Evolutionary conservation across 2,329 filamentous ascomycete genomes (phyloP), one percentile per base, ranked within the genome.

Genomic region (Corynespora cassiicola): DNA sequence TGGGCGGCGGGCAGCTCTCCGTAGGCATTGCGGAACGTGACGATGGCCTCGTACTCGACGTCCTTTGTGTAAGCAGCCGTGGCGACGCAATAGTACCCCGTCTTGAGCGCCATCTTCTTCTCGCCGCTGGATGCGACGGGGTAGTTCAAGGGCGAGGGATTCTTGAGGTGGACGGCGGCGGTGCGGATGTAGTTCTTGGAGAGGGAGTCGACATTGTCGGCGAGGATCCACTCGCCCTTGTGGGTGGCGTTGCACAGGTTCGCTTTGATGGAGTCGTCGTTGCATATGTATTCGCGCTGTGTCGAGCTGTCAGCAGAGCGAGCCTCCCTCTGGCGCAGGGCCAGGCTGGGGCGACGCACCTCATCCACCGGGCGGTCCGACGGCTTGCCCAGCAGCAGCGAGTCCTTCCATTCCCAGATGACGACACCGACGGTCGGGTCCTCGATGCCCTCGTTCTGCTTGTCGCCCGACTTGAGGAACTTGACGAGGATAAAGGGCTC

Each of bases 21-120:
- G 64, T 95, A 99, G 3, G 94, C 88, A 69, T 99, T 97, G 47
- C 91, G 85, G 69, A 97, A 99, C 59, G 94, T 91, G 27, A 94
- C 86, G 10, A 94, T 81, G 6, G 87, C 91, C 30, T 78, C 80
- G 64, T 95, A 99, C 28, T 88, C 78, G 41, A 78, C 69, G 6
- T 80, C 75, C 0, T 78, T 75, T 17, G 78, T 82, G 65, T 83
- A 92, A 15, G 79, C 80, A 50, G 84, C 85, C 1, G 90, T 94
- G 35, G 88, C 83, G 42, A 99, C 86, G 61, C 94, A 99, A 70
- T 96, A 99, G 71, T 96, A 99, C 18, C 94, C 94, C 0, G 94
- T 99, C 69, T 89, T 90, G 61, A 69, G 56, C 2, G 47, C 19
- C 10, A 54, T 32, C 39, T 60, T 65, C 29, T 56, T 49, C 16